Evolutionary conservation across 768 basidiomycete genomes (phyloP).

Genomic region (Trichaptum fuscoviolaceum): DNA sequence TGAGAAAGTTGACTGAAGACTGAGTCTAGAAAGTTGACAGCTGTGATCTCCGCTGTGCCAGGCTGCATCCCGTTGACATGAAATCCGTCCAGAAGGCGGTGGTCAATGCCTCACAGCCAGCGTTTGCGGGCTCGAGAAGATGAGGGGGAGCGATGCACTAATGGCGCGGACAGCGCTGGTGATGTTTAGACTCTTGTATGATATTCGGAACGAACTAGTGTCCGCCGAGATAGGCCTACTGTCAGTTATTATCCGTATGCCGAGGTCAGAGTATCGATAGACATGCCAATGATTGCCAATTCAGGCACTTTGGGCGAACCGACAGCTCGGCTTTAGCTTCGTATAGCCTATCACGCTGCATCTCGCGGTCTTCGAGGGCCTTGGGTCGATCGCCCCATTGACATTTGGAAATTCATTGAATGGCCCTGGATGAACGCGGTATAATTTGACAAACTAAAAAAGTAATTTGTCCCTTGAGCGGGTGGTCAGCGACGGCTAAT

Average conservation of each 20-base stretch:
- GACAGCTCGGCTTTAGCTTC: neutral
- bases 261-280: neutral
- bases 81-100: neutral
- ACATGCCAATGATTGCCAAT: neutral
- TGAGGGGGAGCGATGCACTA: neutral
- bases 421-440: neutral
- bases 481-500: neutral
- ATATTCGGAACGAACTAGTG: neutral
- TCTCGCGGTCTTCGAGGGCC: neutral
- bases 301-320: neutral
- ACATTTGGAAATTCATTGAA: neutral
- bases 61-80: neutral
- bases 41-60: constrained; percentile 1
- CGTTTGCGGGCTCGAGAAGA: neutral
- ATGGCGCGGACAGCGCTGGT: neutral
- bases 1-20: neutral
- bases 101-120: neutral
- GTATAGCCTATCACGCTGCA: neutral
- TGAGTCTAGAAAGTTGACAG: neutral
- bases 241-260: neutral
- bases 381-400: neutral
- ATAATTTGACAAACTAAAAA: neutral
- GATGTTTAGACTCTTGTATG: neutral
- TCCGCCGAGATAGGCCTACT: neutral
- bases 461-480: neutral